Percentiles rank a stretch among this genome's conserved stretches.
phyloP scores from a whole-genome alignment of 2,329 filamentous ascomycete species.

The Aureobasidium sp. region DNA sequence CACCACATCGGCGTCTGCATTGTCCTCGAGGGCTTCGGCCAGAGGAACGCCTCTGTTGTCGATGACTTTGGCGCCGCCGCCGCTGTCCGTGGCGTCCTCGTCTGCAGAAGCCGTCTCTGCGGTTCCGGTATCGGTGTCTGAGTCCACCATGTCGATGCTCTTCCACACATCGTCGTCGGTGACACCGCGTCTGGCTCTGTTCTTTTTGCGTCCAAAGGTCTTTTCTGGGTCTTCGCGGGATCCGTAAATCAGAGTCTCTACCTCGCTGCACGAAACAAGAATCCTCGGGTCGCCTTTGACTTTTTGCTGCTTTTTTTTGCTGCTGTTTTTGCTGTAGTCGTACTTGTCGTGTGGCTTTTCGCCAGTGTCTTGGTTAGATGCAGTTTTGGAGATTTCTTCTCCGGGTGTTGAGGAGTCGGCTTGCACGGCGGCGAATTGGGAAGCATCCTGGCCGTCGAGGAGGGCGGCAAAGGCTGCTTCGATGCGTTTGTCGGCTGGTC shows the following conservation, averaged over 20 bases:
- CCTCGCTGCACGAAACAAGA: slow-evolving; percentile 43
- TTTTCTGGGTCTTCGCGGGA: slow-evolving; percentile 40
- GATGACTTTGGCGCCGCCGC: slow-evolving; percentile 10
- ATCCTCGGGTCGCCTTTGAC: slow-evolving; percentile 45
- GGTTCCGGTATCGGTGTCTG: not conserved
- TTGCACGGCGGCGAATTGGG: not conserved
- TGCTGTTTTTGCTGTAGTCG: not conserved
- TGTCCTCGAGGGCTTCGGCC: not conserved
- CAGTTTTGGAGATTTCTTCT: not conserved
- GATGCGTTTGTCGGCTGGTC: slow-evolving; percentile 44
- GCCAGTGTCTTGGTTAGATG: not conserved
- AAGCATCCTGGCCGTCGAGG: slow-evolving; percentile 28
- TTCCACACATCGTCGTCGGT: slow-evolving; percentile 35
- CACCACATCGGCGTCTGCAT: slow-evolving; percentile 17
- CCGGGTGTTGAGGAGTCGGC: not conserved
- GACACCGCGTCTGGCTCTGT: slow-evolving; percentile 37
- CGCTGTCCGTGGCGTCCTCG: slow-evolving; percentile 17
- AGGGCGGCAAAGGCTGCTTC: slow-evolving; percentile 44
- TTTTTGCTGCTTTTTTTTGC: slow-evolving; percentile 12
- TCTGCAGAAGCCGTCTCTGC: slow-evolving; percentile 15
- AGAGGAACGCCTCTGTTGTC: not conserved
- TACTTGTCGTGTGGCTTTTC: slow-evolving; percentile 9
- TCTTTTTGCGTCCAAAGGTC: slow-evolving; percentile 40
- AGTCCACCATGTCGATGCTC: slow-evolving; percentile 37
- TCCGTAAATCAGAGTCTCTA: slow-evolving; percentile 47